Evolutionary conservation across 73 alveolate genomes (phyloP), one percentile per base, ranked within the genome.

Genomic region (Stentor coeruleus): DNA sequence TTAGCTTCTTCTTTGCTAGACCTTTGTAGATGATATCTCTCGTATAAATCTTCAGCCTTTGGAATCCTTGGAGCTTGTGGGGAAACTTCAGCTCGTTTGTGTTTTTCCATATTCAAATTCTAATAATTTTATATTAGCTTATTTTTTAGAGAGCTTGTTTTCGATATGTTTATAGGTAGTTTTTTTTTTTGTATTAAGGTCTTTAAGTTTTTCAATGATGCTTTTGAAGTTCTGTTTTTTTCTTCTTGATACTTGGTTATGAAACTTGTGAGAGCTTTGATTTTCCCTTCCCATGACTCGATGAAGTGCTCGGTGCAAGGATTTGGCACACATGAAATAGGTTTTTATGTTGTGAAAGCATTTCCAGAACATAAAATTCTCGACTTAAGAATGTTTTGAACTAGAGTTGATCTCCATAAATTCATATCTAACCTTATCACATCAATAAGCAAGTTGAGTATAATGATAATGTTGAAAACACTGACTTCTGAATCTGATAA

Each of bases 61-160:
- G 73, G 73, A 57, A 57, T 57, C 28, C 73, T 57, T 57, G 73
- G 73, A 20, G 73, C 73, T 31, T 20, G 15, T 31, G 73, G 73
- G 15, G 73, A 57, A 20, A 57, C 28, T 57, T 57, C 73, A 20
- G 15, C 35, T 31, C 73, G 73, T 57, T 57, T 57, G 73, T n/a
- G n/a, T n/a, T n/a, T n/a, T n/a, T n/a, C n/a, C n/a, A n/a, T n/a
- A n/a, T n/a, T n/a, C n/a, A n/a, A n/a, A n/a, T n/a, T n/a, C n/a
- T n/a, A n/a, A n/a, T n/a, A n/a, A n/a, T n/a, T n/a, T n/a, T n/a
- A 49, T 49, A 49, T 49, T 11, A 11, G 66, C 6, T 49, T 49
- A 49, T 49, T 49, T 49, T 11, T 49, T 49, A 11, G 66, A 20
- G 66, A 49, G 66, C 20, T 49, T 49, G 6, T 20, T 20, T 49